Evolutionary conservation across 2,329 filamentous ascomycete genomes (phyloP).

Genomic region (Uncinocarpus reesii): DNA sequence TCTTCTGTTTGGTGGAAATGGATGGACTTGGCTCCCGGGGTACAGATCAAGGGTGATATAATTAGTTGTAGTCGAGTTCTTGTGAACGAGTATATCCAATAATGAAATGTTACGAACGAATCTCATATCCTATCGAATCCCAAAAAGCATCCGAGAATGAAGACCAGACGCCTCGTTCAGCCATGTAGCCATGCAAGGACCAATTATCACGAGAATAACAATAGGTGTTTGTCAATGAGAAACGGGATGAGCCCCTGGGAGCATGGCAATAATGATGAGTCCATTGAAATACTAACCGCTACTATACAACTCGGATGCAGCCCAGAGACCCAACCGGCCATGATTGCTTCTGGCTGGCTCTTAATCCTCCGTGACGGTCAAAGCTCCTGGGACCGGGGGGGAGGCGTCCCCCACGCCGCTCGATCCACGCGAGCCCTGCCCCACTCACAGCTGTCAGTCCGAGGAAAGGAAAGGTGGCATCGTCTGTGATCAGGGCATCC

Average conservation of each 20-base stretch:
- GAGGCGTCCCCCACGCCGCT: neutral
- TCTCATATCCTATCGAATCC: too few species aligned
- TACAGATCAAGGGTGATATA: too few species aligned
- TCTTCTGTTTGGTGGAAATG: neutral
- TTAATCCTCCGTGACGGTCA: neutral
- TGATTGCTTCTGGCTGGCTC: neutral
- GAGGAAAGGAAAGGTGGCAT: too few species aligned
- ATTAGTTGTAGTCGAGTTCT: neutral
- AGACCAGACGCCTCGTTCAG: neutral
- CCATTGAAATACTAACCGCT: neutral
- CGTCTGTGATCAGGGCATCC: too few species aligned
- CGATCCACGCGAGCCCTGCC: constrained; percentile 1
- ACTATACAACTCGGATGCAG: too few species aligned
- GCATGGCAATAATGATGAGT: neutral
- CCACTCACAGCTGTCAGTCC: constrained; percentile 2
- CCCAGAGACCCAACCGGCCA: neutral
- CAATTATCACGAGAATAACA: too few species aligned
- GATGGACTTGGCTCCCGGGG: neutral
- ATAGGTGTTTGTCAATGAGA: too few species aligned
- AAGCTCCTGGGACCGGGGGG: neutral
- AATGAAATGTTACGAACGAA: too few species aligned
- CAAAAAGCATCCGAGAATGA: neutral
- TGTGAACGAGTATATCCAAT: too few species aligned
- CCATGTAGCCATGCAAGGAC: too few species aligned
- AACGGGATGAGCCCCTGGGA: neutral